phyloP scores from a whole-genome alignment of 2,329 filamentous ascomycete genomes.

The Rhytidhysteron rufulum region DNA sequence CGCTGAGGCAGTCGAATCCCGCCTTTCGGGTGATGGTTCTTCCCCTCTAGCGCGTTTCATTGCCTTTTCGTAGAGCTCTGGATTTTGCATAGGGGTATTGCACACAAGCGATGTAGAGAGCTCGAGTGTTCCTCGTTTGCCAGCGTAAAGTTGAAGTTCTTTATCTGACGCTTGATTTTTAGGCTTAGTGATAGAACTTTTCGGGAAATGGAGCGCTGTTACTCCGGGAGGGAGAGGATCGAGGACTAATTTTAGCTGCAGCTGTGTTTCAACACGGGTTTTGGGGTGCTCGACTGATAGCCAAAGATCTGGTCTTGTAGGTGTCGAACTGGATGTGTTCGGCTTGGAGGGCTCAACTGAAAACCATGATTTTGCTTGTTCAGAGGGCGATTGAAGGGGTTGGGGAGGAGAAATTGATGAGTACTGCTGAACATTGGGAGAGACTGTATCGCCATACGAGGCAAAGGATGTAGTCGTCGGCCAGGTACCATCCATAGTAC shows the following conservation, averaged over 20 bases:
- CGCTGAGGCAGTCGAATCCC: conserved; percentile 24
- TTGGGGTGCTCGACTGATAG: conserved; percentile 68
- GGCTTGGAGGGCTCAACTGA: too few relatives aligned
- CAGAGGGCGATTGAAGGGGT: too few relatives aligned
- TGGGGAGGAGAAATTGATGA: too few relatives aligned
- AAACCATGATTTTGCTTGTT: too few relatives aligned
- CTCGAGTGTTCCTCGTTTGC: conserved; percentile 73
- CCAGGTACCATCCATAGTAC: neutral
- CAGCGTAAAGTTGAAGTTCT: conserved; percentile 82
- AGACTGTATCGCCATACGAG: neutral
- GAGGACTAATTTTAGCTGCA: conserved; percentile 75
- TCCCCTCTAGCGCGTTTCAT: conserved; percentile 59
- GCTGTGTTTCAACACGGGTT: conserved; percentile 90
- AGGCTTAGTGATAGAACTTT: conserved; percentile 84
- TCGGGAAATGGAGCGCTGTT: conserved; percentile 76
- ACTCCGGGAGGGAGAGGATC: conserved; percentile 69
- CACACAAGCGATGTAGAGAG: conserved; percentile 79
- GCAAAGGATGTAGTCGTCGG: neutral
- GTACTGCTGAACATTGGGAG: neutral
- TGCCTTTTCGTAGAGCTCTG: conserved; percentile 61
- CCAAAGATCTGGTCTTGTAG: neutral
- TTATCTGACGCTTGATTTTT: conserved; percentile 77
- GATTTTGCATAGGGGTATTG: conserved; percentile 80
- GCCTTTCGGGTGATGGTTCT: conserved; percentile 41
- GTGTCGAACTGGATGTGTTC: neutral